These are phyloP conservation scores for Collybiopsis luxurians DNA, from an alignment of 768 basidiomycete genomes.

Conservation along the genomic window DNA sequence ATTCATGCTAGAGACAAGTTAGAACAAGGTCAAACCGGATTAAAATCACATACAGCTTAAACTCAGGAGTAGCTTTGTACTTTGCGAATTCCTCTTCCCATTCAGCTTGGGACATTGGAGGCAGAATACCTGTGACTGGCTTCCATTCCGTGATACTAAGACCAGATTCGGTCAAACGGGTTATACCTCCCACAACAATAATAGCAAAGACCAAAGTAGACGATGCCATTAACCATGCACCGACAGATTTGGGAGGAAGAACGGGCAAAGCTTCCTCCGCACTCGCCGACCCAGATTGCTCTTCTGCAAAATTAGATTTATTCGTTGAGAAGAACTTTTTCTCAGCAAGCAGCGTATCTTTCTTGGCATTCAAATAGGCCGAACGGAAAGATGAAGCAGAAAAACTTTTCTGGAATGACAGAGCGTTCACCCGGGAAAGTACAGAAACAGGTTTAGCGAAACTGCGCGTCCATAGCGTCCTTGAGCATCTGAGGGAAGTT, in stretches of 20 bases:
- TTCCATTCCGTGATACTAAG: conserved; percentile 98
- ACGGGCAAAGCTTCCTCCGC: conserved; percentile 39
- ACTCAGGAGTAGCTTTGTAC: conserved; percentile 94
- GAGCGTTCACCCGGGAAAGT: not conserved
- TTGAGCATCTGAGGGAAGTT: not conserved
- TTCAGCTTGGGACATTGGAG: conserved; percentile 70
- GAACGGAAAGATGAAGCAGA: not conserved
- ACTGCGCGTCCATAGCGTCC: not conserved
- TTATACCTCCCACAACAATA: conserved; percentile 94
- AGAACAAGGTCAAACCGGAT: not conserved
- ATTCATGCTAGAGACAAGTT: conserved; percentile 61
- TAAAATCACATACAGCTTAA: conserved; percentile 70
- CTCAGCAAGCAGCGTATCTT: not conserved
- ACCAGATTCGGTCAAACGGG: conserved; percentile 95
- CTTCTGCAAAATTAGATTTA: not conserved
- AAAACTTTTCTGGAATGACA: not conserved
- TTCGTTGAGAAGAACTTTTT: conserved; percentile 12
- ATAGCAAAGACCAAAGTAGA: conserved; percentile 87
- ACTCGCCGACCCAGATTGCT: conserved; percentile 6
- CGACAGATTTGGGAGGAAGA: conserved; percentile 68
- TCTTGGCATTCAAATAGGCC: not conserved
- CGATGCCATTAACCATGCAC: conserved; percentile 82
- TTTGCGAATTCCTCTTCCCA: conserved; percentile 93
- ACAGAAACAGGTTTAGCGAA: not conserved
- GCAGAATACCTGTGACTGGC: conserved; percentile 85